Evolutionary conservation across 2,329 filamentous ascomycete species (phyloP).

Genomic region (Alternaria sp.): DNA sequence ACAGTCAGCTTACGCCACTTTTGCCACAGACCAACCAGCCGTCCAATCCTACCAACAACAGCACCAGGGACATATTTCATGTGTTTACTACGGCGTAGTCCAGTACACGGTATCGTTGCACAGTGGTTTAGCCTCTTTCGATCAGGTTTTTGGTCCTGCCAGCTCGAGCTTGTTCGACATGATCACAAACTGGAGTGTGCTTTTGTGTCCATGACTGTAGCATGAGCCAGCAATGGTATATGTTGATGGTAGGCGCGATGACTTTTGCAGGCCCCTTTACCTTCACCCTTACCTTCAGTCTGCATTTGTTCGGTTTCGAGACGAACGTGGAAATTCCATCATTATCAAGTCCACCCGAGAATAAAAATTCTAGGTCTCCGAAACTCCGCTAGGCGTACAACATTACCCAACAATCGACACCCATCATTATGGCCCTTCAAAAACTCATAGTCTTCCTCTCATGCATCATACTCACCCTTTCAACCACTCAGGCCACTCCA

Average conservation of each 20-base stretch:
- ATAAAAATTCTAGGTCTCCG: background rate
- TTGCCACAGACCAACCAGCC: slow-evolving; percentile 16
- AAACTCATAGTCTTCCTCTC: background rate
- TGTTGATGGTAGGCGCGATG: slow-evolving; percentile 2
- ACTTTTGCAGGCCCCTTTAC: background rate
- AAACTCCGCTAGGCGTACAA: background rate
- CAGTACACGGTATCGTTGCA: slow-evolving; percentile 3
- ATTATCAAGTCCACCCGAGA: background rate
- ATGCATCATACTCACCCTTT: background rate
- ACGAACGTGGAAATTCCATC: background rate
- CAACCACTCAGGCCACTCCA: background rate
- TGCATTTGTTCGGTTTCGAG: background rate
- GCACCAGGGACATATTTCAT: slow-evolving; percentile 11
- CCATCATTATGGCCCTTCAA: background rate
- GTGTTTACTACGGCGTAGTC: slow-evolving; percentile 14
- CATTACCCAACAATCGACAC: background rate
- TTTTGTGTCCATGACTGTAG: slow-evolving; percentile 14
- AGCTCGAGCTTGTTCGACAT: slow-evolving; percentile 18
- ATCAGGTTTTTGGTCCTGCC: slow-evolving; percentile 13
- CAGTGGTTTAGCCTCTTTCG: slow-evolving; percentile 23
- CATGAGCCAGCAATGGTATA: slow-evolving; percentile 12
- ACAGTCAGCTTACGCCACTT: slow-evolving; percentile 4
- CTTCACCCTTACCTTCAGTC: background rate
- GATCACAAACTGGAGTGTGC: slow-evolving; percentile 29
- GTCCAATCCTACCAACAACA: slow-evolving; percentile 12